Base-by-base conservation (phyloP, 495 filamentous ascomycete genomes). In the Hypoxylon lenormandii region DNA sequence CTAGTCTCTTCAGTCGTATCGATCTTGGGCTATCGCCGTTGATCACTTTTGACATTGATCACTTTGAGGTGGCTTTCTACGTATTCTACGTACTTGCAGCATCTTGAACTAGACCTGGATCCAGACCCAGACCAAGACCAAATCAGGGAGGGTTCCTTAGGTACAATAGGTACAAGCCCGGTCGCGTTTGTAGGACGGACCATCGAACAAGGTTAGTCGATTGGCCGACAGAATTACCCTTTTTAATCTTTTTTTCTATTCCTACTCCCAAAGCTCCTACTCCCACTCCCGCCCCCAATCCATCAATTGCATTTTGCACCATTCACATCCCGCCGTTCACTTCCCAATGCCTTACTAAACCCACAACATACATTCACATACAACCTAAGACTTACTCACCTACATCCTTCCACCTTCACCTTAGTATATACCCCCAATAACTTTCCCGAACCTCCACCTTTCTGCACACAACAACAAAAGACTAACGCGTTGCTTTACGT, bases 181-280 rank as follows among this genome's bases (percentile, higher is more conserved):
- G 60, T 60, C 60, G 67, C 60, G 60, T 65, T 61, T 59, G 60
- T 51, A 70, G 50, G 45, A 60, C 60, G 52, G 66, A 64, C 66
- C 64, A 47, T 30, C 43, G 30, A 50, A 30, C 26, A 22, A 33
- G 50, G 40, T 45, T 42, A 38, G 61, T 33, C 59, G 23, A 74
- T 74, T 74, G 71, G 67, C 63, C 55, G 62, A 68, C 49, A 54
- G 50, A 55, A 60, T 58, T 64, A 16, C 61, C 54, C 46, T 53
- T 53, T 58, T 28, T 51, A 49, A 10, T 36, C n/a, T 22, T n/a
- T n/a, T n/a, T n/a, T n/a, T 53, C 54, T 59, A 59, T 59, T 59
- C 28, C 54, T 47, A 42, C 52, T 43, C 54, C 54, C n/a, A n/a
- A n/a, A n/a, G n/a, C n/a, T n/a, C 53, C 47, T 52, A 58, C 46